Base-by-base conservation (phyloP, 768 basidiomycete genomes). In the button mushroom (Agaricus bisporus) region DNA sequence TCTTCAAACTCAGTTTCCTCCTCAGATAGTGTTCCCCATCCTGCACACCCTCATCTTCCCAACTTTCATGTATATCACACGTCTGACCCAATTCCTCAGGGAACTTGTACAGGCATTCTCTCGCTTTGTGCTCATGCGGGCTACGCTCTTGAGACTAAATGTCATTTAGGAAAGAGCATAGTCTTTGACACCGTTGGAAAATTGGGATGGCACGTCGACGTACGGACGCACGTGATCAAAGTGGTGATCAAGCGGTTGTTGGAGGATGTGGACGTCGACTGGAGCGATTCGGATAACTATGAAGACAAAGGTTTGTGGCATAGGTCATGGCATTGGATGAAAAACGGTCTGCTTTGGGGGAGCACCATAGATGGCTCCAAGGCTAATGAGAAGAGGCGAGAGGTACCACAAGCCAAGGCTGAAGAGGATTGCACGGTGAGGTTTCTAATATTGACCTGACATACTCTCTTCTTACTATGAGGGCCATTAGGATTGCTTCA, bases 51-150 rank as follows among this genome's bases (percentile, higher is more conserved):
- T 68, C 51, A 66, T 80, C 66, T 64, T 17, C 55, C 59, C 0
- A 83, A 73, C 51, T 95, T 69, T 0, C 93, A 98, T 62, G 74
- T 98, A 22, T 97, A 88, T 62, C 91, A 98, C 66, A 95, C 85
- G 1, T 88, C 86, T 1, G 95, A 98, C 66, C 95, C 95, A 0
- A 93, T 98, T 38, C 84, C 95, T 0, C 88, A 89, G 73, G 90
- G 89, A 0, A 69, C 77, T 1, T 94, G 91, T 64, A 92, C 75
- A 0, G 92, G 92, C 29, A 71, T 85, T 4, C 67, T 78, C 8
- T 94, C 88, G 0, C 68, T 79, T 0, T 99, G 95, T 66, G 82
- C 85, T 14, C 77, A 90, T 32, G 91, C 73, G 0, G 95, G 95
- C 1, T 95, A 87, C 65, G 95, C 93, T 1, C 70, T 95, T 60